Percentiles rank a stretch among this genome's conserved stretches.
Evolutionary conservation across 257 asterid species (phyloP).

Genomic region (Pogostemon cablin): DNA sequence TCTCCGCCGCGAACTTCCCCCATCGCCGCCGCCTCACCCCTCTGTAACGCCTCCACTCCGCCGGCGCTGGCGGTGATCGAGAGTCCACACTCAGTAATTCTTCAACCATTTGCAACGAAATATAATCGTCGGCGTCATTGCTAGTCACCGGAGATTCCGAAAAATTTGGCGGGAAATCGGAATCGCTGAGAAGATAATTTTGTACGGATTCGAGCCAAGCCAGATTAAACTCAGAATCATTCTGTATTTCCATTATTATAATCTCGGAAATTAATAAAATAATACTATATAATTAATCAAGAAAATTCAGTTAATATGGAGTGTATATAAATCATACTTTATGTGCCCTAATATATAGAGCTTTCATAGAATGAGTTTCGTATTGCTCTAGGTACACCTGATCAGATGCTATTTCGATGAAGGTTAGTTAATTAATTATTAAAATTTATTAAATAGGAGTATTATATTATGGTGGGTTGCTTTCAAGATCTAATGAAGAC

Average conservation of each 20-base stretch:
- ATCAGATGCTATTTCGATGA: no score
- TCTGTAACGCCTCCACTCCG: conserved; percentile 46
- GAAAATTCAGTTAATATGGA: no score
- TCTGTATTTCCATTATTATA: conserved; percentile 21
- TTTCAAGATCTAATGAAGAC: no score
- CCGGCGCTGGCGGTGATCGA: conserved; percentile 9
- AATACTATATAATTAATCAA: no score
- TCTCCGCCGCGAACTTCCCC: conserved; percentile 65
- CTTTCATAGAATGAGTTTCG: no score
- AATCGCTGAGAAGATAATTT: conserved; percentile 34
- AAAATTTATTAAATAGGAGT: no score
- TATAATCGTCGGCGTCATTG: conserved; percentile 6
- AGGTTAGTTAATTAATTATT: no score
- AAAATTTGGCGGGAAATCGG: not conserved
- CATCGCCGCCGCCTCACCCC: conserved; percentile 62
- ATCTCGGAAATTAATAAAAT: not conserved
- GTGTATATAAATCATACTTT: no score
- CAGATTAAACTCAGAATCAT: conserved; percentile 26
- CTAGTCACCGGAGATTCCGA: not conserved
- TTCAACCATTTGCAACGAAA: conserved; percentile 32
- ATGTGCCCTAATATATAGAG: no score
- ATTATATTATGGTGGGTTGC: no score
- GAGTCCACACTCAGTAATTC: conserved; percentile 23
- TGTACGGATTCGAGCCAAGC: conserved; percentile 29
- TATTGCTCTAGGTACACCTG: no score